Evolutionary conservation across 805 yeast genomes (phyloP), one percentile per base, ranked within the genome.

Genomic region (Cyberlindnera nakhonratchasimensis): DNA sequence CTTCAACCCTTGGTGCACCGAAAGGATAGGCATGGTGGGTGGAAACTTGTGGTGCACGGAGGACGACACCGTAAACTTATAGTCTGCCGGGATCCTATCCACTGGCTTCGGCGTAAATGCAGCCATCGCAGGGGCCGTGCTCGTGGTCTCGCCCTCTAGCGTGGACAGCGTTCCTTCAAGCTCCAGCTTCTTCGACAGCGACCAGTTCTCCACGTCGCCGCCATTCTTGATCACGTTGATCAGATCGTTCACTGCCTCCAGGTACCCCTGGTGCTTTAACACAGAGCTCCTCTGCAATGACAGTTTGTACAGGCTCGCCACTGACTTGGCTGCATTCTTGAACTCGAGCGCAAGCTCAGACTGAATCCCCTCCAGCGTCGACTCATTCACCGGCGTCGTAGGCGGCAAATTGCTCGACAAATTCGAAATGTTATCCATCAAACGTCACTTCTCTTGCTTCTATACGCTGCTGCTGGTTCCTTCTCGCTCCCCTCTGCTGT

Each of bases 311-410:
- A 82, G 66, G 4, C 81, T 71, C 8, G 88, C 84, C 21, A 82
- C 85, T 6, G 85, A 73, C 42, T 80, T 74, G 21, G 89, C 89
- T 6, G 89, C 89, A 42, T 70, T 71, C 58, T 79, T 81, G 63
- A 82, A 83, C 55, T 81, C 83, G n/a, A 66, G 62, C 0, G 79
- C 68, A n/a, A 82, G 63, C 28, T 80, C 82, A 19, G 61, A 59
- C 46, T 73, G 74, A 31, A 79, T 62, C 29, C 71, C 74, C 21
- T 63, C 60, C 1, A 77, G 58, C n/a, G 77, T 63, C 8, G 68
- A 67, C 26, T 73, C 74, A 31, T 66, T 69, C 10, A 76, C 65
- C 3, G 79, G 74, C 26, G 58, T 64, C 0, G 81, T 69, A 3
- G 75, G 67, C 1, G 86, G 87, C 17, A 81, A 62, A 38, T 71